Conservation (phyloP, 805 yeast genomes). For the Naumovozyma dairenensis region DNA sequence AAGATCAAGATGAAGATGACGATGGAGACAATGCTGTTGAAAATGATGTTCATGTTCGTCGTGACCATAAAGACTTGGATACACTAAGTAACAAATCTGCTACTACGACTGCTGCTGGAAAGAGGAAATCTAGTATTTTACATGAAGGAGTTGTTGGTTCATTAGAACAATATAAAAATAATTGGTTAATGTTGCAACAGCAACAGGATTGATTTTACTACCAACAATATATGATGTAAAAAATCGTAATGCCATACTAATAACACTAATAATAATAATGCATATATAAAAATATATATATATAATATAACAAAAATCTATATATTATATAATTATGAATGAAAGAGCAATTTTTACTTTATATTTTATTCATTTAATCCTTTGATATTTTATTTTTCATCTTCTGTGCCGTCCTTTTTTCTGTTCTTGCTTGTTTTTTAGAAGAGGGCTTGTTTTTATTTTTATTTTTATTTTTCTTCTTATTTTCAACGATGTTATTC, state of each 20-base stretch:
- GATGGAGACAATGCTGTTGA: constrained; percentile 16
- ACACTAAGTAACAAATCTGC: constrained; percentile 4
- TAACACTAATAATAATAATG: too few relatives aligned
- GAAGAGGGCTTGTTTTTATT: too few relatives aligned
- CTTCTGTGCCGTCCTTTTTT: too few relatives aligned
- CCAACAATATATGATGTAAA: too few relatives aligned
- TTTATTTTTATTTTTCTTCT: not conserved
- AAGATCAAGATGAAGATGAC: constrained; percentile 16
- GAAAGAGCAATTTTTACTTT: too few relatives aligned
- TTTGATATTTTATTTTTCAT: too few relatives aligned
- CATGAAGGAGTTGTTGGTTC: constrained; percentile 29
- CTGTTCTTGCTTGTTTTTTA: too few relatives aligned
- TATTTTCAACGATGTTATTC: not conserved
- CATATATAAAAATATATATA: too few relatives aligned
- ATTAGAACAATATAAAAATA: constrained; percentile 29
- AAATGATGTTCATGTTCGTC: constrained; percentile 14
- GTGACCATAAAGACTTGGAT: constrained; percentile 3
- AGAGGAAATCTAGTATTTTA: constrained; percentile 23
- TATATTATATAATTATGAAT: too few relatives aligned
- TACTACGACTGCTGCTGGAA: constrained; percentile 6
- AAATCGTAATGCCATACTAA: too few relatives aligned
- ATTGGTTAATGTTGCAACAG: constrained; percentile 30
- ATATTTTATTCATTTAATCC: too few relatives aligned
- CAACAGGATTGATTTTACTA: constrained; percentile 23
- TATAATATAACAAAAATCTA: too few relatives aligned